Percentiles rank a stretch among this genome's conserved stretches.
Evolutionary conservation across 2,329 filamentous ascomycete species (phyloP).

Genomic region (Nigrospora osmanthi): DNA sequence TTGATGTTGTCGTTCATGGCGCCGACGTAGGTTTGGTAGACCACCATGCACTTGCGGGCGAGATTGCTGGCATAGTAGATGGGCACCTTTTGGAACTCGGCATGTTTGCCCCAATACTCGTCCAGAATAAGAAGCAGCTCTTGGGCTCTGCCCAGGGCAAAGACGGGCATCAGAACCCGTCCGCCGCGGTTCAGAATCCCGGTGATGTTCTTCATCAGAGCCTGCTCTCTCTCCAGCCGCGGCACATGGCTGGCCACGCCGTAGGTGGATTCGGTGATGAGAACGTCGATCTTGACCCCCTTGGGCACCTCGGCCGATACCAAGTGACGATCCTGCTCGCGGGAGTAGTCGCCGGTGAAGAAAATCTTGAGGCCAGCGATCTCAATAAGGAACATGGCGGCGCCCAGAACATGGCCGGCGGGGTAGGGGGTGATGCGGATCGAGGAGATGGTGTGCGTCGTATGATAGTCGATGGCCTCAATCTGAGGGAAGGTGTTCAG

Average conservation of each 20-base stretch:
- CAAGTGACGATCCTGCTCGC: conserved; percentile 90
- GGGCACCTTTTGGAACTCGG: conserved; percentile 80
- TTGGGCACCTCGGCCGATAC: conserved; percentile 88
- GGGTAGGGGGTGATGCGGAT: conserved; percentile 96
- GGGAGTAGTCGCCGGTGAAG: conserved; percentile 95
- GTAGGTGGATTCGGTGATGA: conserved; percentile 97
- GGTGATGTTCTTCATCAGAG: conserved; percentile 93
- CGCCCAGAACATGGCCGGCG: conserved; percentile 93
- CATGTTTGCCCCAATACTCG: conserved; percentile 90
- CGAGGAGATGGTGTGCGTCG: conserved; percentile 92
- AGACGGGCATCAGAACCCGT: conserved; percentile 88
- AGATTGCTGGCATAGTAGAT: conserved; percentile 98
- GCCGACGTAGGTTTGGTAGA: conserved; percentile 96
- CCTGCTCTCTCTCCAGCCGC: conserved; percentile 81
- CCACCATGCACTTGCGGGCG: conserved; percentile 93
- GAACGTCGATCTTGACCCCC: conserved; percentile 85
- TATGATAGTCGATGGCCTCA: conserved; percentile 97
- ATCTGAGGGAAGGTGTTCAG: conserved; percentile 89
- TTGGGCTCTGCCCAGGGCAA: conserved; percentile 87
- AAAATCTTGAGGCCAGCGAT: conserved; percentile 95
- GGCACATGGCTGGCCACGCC: conserved; percentile 92
- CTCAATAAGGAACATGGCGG: conserved; percentile 96
- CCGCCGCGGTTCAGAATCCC: conserved; percentile 85
- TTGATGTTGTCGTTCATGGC: conserved; percentile 99
- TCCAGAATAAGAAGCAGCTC: conserved; percentile 91